These are phyloP conservation scores for Halophytophthora batemanensis DNA, from an alignment of 352 stramenopile species.

Conservation along the genomic window DNA sequence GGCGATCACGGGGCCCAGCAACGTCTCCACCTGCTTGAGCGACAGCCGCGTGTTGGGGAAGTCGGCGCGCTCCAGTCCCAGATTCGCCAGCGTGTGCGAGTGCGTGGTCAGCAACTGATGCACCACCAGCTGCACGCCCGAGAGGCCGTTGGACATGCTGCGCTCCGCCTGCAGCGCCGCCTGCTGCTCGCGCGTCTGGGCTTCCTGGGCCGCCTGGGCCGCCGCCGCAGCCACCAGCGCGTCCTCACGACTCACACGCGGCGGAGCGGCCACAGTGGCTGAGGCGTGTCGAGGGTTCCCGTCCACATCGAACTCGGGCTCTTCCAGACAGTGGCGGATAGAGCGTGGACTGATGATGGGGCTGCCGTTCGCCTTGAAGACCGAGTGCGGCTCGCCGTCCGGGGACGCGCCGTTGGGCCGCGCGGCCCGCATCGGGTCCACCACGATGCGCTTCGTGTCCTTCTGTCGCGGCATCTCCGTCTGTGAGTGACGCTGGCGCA, in stretches of 20 bases:
- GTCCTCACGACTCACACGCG: slow-evolving; percentile 17
- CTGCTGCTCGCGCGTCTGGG: slow-evolving; percentile 32
- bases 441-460: slow-evolving; percentile 50
- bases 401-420: slow-evolving; percentile 16
- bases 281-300: slow-evolving; percentile 33
- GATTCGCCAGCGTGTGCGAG: slow-evolving; percentile 48
- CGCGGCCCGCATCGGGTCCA: slow-evolving; percentile 28
- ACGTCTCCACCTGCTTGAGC: slow-evolving; percentile 65
- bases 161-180: slow-evolving; percentile 43
- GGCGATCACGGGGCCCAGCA: slow-evolving; percentile 58
- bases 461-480: slow-evolving; percentile 56
- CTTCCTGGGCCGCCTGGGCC: slow-evolving; percentile 29
- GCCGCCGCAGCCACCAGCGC: slow-evolving; percentile 19
- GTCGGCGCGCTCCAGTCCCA: slow-evolving; percentile 41
- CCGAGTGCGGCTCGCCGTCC: slow-evolving; percentile 37
- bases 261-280: slow-evolving; percentile 12
- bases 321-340: slow-evolving; percentile 61
- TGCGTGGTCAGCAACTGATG: slow-evolving; percentile 66
- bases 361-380: slow-evolving; percentile 58
- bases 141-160: slow-evolving; percentile 49
- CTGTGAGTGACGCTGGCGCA: slow-evolving; percentile 9
- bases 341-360: slow-evolving; percentile 67
- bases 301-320: slow-evolving; percentile 49
- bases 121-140: slow-evolving; percentile 66
- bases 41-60: slow-evolving; percentile 75